Percentiles rank a stretch among this genome's conserved stretches.
Conservation (phyloP, 108 stramenopile genomes). For the Phaeodactylum tricornutum region DNA sequence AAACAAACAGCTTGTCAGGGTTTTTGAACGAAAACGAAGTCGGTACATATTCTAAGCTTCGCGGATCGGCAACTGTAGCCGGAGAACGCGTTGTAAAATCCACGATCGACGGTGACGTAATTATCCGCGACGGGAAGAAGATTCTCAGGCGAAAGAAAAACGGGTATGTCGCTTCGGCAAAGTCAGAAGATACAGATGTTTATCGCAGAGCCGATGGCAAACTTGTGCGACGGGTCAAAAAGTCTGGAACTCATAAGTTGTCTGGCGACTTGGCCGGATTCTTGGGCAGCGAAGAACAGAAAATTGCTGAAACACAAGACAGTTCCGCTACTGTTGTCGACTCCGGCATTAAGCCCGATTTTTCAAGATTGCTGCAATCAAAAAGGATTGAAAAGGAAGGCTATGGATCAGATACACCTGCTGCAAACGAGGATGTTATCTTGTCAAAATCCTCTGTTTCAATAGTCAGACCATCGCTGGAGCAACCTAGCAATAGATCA, state of each 20-base stretch:
- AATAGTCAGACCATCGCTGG: too few relatives aligned
- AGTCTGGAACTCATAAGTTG: neutral
- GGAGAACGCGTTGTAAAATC: constrained; percentile 2
- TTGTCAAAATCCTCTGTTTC: too few relatives aligned
- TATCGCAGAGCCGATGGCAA: constrained; percentile 3
- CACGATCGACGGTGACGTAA: constrained; percentile 2
- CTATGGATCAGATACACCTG: too few relatives aligned
- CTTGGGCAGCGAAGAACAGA: too few relatives aligned
- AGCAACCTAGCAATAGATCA: too few relatives aligned
- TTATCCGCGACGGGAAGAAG: constrained; percentile 9
- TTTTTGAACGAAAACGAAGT: constrained; percentile 17
- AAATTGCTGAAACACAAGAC: too few relatives aligned
- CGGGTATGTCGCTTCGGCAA: neutral
- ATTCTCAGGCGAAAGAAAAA: constrained; percentile 1
- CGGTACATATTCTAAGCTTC: neutral
- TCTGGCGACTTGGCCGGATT: too few relatives aligned
- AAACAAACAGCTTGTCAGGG: neutral
- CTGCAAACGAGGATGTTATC: too few relatives aligned
- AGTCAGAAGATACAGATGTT: neutral
- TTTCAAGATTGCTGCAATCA: too few relatives aligned
- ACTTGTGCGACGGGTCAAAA: constrained; percentile 1
- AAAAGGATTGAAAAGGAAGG: too few relatives aligned
- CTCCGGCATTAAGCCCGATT: too few relatives aligned
- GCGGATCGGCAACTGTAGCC: constrained; percentile 5
- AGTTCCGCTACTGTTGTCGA: constrained; percentile 3